Base-by-base conservation (phyloP, 129 eudicot genomes). In the Heracleum sosnowskyi region DNA sequence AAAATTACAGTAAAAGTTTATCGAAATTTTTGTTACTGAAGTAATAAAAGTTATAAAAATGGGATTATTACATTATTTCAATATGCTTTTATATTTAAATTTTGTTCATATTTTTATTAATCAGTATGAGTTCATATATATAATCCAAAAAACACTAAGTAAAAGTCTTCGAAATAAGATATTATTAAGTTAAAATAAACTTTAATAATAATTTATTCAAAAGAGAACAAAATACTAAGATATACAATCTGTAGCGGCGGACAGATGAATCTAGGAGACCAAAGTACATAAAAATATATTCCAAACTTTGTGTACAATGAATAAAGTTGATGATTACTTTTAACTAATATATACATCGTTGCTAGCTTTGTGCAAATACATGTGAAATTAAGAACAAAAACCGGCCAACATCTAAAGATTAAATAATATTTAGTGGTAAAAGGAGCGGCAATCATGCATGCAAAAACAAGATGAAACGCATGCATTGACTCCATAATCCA, bases 381-480 rank as follows among this genome's bases (percentile, higher is more conserved):
- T 60, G 68, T 60, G 16, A 60, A 60, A 60, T 60, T 60, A n/a
- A 26, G 16, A 60, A 60, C 66, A 60, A 60, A 49, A 60, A 60
- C 68, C 68, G 72, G 72, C 40, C 24, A 31, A 31, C 17, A 66
- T 0, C 4, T 4, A 29, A 64, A 31, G 6, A 33, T 33, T 29
- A 18, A 17, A 7, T 35, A 6, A 35, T 5, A 24, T 18, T 51
- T 10, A 60, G 16, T 60, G 33, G 68, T 60, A 60, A 60, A 60
- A 60, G 68, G 68, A 60, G 68, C 68, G 33, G 68, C 68, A 60
- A 60, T n/a, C 68, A 60, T 60, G 68, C 68, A 60, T 60, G 68
- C 68, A 60, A 26, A 60, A 60, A 60, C 11, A 60, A 60, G 68
- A 20, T 22, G 29, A 60, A 26, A 60, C 68, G 68, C 68, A 60